A percentile compares a stretch with the other conserved stretches of the same genome.
Conservation (phyloP, 2,329 filamentous ascomycete genomes). For the Lasiodiplodia hormozganensis region DNA sequence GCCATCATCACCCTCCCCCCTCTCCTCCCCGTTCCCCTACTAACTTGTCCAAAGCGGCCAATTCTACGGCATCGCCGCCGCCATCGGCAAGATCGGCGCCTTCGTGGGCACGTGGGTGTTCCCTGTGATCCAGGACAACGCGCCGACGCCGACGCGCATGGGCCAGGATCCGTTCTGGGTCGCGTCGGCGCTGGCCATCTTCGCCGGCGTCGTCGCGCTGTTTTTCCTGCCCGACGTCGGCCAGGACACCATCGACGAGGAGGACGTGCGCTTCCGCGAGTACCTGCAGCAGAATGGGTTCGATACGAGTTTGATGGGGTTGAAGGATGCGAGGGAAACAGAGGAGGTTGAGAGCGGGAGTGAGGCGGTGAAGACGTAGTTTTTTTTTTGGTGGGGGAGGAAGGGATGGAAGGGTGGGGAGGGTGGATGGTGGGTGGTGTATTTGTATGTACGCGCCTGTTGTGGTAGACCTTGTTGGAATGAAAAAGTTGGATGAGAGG, state of each 20-base stretch:
- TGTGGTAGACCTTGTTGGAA: no score
- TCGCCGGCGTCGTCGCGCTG: slow-evolving; percentile 71
- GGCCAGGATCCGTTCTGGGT: slow-evolving; percentile 93
- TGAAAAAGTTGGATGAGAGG: no score
- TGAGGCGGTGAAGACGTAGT: background rate
- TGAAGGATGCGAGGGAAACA: background rate
- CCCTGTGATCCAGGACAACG: slow-evolving; percentile 62
- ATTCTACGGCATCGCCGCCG: slow-evolving; percentile 74
- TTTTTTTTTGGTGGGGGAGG: no score
- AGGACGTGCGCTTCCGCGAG: slow-evolving; percentile 76
- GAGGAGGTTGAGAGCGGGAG: background rate
- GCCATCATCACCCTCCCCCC: background rate
- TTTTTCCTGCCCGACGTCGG: slow-evolving; percentile 77
- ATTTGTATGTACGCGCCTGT: no score
- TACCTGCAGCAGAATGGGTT: slow-evolving; percentile 61
- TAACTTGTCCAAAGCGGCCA: slow-evolving; percentile 68
- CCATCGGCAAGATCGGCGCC: slow-evolving; percentile 77
- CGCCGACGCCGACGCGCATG: slow-evolving; percentile 50
- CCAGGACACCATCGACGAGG: slow-evolving; percentile 81
- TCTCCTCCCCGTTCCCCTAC: background rate
- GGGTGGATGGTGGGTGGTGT: background rate
- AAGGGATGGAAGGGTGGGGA: no score
- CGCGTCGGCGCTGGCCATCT: slow-evolving; percentile 76
- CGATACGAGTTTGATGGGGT: slow-evolving; percentile 18
- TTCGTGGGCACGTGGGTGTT: slow-evolving; percentile 88